Evolutionary conservation across 2,329 filamentous ascomycete genomes (phyloP).

Genomic region (Dissoconium aciculare): DNA sequence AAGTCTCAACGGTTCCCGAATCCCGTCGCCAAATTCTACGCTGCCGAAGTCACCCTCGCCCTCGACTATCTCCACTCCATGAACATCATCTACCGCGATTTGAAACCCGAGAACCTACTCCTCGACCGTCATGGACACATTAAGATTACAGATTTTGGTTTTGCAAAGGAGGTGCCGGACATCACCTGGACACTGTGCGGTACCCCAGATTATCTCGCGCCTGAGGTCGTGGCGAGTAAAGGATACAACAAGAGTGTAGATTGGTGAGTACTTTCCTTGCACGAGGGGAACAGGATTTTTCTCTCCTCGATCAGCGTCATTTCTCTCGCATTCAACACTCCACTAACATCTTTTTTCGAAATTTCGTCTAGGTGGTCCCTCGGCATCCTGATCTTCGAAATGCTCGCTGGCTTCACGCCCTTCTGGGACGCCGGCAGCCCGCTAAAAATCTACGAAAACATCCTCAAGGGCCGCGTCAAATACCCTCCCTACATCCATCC

Average conservation of each 20-base stretch:
- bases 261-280: conserved; percentile 63
- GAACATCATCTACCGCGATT: conserved; percentile 93
- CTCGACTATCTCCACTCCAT: conserved; percentile 88
- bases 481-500: conserved; percentile 92
- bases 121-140: conserved; percentile 78
- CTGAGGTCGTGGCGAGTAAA: conserved; percentile 97
- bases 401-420: conserved; percentile 96
- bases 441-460: conserved; percentile 99
- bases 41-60: conserved; percentile 88
- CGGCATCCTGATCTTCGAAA: conserved; percentile 96
- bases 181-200: conserved; percentile 98
- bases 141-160: conserved; percentile 90
- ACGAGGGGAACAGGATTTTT: too few species aligned
- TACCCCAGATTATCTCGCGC: conserved; percentile 91
- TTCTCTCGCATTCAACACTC: too few species aligned
- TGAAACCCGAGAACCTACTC: conserved; percentile 90
- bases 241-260: conserved; percentile 99
- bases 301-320: too few species aligned
- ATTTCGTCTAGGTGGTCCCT: conserved; percentile 71
- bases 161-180: conserved; percentile 94
- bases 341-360: neutral
- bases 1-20: conserved; percentile 99
- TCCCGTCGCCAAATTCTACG: conserved; percentile 97
- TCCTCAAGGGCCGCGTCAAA: conserved; percentile 87
- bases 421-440: conserved; percentile 98